Base-by-base conservation (phyloP, 352 stramenopile genomes). In the Pythium periplocum region DNA sequence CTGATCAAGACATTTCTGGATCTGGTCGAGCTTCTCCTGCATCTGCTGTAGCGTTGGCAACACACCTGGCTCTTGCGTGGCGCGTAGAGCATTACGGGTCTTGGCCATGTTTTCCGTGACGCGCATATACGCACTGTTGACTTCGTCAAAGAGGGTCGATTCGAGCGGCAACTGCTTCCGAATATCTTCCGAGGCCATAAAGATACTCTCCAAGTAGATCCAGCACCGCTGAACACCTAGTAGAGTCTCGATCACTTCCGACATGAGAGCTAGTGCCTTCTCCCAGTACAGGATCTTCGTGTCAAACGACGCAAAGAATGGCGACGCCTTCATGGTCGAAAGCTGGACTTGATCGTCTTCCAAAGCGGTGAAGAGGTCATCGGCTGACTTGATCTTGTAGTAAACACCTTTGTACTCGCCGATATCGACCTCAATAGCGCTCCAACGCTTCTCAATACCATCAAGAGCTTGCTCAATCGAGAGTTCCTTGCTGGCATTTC, bases 191-290 rank as follows among this genome's bases (percentile, higher is more conserved):
- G 80, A 96, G 1, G 87, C 90, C 87, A 97, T 97, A 58, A 98
- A 98, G 38, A 98, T 98, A 46, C 71, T 94, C 68, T 98, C 93
- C 40, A 98, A 58, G 59, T 98, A 98, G 12, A 98, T 97, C 92
- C 92, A 98, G 59, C 93, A 97, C 1, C 88, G 83, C 55, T 98
- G 92, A 10, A 98, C 90, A 6, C 71, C 75, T 6, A 98, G 67
- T 11, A 94, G 45, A 1, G 78, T 93, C 52, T 97, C 90, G 33
- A 97, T 80, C 4, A 97, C 87, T 57, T 98, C 92, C 0, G 85
- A 96, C 43, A 97, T 80, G 37, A 78, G 75, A 9, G 87, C 80
- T 1, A 98, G 69, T 1, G 74, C 55, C 35, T 79, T 82, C 61
- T 98, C 89, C 91, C 89, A 97, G 43, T 83, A 83, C 59, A 96